phyloP scores from a whole-genome alignment of 1,284 basidiomycete genomes.

The Pseudozyma thailandica region DNA sequence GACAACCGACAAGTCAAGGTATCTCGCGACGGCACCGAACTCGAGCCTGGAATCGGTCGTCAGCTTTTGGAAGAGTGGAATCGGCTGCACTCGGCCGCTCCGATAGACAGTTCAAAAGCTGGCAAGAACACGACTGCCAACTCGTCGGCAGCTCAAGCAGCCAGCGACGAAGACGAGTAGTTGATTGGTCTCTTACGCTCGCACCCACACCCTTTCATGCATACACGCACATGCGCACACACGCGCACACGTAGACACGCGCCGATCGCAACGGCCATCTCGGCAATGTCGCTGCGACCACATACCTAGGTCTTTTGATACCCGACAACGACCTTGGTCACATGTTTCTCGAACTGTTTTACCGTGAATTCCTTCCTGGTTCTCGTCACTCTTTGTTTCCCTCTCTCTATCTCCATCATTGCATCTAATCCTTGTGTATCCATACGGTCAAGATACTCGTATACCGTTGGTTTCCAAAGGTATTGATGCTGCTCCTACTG shows the following conservation, averaged over 20 bases:
- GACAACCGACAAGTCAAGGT: conserved; percentile 86
- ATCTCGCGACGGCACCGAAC: conserved; percentile 89
- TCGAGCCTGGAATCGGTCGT: conserved; percentile 83
- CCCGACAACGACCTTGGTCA: neutral
- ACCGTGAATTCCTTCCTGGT: neutral
- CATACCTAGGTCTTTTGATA: neutral
- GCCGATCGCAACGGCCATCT: conserved; percentile 7
- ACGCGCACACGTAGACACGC: neutral
- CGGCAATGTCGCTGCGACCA: conserved; percentile 8
- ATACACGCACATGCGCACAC: neutral
- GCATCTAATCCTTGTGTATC: conserved; percentile 5
- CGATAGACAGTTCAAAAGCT: conserved; percentile 17
- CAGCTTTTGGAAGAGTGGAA: conserved; percentile 82
- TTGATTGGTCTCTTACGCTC: neutral
- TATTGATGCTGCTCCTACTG: conserved; percentile 9
- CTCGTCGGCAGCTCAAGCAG: conserved; percentile 1
- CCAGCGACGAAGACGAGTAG: conserved; percentile 47
- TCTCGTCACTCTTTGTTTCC: neutral
- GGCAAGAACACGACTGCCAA: conserved; percentile 1
- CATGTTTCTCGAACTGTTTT: neutral
- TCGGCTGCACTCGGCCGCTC: conserved; percentile 9
- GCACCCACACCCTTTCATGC: neutral
- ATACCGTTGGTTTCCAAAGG: conserved; percentile 37
- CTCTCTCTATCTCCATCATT: neutral
- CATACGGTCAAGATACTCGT: conserved; percentile 46